Conservation (phyloP, 2,329 filamentous ascomycete species). For the Colletotrichum coccodes region DNA sequence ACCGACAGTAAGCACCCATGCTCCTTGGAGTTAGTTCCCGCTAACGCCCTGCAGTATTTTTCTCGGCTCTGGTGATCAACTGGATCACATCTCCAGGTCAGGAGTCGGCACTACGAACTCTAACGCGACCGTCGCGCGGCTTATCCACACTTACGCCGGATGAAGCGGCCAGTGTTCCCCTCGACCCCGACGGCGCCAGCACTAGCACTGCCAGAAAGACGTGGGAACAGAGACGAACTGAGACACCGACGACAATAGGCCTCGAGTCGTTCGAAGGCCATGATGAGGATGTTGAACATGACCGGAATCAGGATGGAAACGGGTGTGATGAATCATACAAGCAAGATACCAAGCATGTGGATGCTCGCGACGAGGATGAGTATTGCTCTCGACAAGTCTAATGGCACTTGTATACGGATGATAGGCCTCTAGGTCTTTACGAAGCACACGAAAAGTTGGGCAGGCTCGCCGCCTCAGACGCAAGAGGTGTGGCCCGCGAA, state of each 20-base stretch:
- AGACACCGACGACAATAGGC: not conserved
- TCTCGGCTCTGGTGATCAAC: constrained; percentile 27
- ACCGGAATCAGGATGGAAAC: not conserved
- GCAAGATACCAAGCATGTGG: no score
- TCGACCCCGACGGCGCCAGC: constrained; percentile 16
- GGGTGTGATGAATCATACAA: not conserved
- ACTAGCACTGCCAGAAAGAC: not conserved
- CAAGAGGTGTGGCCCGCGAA: no score
- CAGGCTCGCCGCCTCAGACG: not conserved
- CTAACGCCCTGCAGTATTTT: not conserved
- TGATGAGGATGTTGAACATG: not conserved
- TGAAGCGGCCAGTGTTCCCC: constrained; percentile 6
- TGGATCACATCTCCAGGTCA: constrained; percentile 24
- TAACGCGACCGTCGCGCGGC: constrained; percentile 13
- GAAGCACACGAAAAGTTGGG: not conserved
- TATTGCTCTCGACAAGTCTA: no score
- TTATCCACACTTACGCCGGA: constrained; percentile 7
- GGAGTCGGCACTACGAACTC: constrained; percentile 15
- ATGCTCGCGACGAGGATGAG: not conserved
- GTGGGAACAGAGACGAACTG: constrained; percentile 8
- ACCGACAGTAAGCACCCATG: not conserved
- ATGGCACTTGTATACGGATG: not conserved
- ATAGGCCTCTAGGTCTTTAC: not conserved
- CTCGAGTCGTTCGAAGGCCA: not conserved
- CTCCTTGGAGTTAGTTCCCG: no score